A percentile compares a stretch with the other conserved stretches of the same genome.
Evolutionary conservation across 192 early-diverging fungal genomes (phyloP).

Genomic region (Entophlyctis helioformis): DNA sequence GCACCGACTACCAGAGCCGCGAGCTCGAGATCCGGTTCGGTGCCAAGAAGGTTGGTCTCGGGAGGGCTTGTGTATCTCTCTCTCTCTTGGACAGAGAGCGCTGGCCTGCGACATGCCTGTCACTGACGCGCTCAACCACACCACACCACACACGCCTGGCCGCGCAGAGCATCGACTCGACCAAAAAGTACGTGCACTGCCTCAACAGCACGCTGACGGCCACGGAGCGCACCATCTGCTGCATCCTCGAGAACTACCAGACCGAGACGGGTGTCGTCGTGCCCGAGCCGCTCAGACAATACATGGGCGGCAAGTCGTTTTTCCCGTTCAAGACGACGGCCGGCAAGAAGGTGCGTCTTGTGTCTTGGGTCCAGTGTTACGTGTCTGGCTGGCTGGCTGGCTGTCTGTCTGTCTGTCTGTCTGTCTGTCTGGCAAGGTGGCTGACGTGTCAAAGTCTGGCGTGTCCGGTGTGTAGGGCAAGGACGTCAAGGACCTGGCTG

Average conservation of each 20-base stretch:
- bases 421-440: too few relatives aligned
- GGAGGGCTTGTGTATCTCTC: neutral
- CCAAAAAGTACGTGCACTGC: conserved; percentile 94
- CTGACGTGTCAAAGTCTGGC: too few relatives aligned
- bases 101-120: too few relatives aligned
- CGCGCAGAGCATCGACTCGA: conserved; percentile 64
- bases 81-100: neutral
- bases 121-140: too few relatives aligned
- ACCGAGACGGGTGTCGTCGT: conserved; percentile 78
- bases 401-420: too few relatives aligned
- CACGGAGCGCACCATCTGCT: conserved; percentile 89
- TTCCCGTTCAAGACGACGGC: conserved; percentile 88
- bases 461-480: too few relatives aligned
- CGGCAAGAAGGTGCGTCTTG: too few relatives aligned
- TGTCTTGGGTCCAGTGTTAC: too few relatives aligned
- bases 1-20: conserved; percentile 96
- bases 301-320: conserved; percentile 89
- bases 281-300: conserved; percentile 73
- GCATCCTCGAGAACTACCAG: conserved; percentile 93
- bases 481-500: too few relatives aligned
- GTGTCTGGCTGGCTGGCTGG: too few relatives aligned
- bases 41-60: conserved; percentile 63
- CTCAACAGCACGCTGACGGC: conserved; percentile 96
- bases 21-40: conserved; percentile 91
- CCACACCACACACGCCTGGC: too few relatives aligned